Conservation (phyloP, 1,284 basidiomycete species). For the Thecaphora thlaspeos region DNA sequence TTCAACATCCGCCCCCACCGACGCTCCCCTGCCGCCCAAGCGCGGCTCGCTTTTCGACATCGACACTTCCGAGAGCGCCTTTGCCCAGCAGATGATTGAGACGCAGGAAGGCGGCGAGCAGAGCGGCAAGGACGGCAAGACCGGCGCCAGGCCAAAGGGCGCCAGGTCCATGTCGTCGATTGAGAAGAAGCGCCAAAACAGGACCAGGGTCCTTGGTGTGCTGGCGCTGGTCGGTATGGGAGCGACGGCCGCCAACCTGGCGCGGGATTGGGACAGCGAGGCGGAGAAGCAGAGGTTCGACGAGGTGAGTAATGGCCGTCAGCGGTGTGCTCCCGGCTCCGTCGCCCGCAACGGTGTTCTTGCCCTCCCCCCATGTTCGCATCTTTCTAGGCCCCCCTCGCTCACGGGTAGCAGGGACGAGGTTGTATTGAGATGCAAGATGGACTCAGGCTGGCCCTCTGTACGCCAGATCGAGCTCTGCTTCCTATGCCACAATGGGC, state of each 20-base stretch:
- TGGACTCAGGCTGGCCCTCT: neutral
- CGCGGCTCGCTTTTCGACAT: constrained; percentile 36
- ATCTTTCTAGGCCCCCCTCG: constrained; percentile 1
- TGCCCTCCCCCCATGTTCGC: no score
- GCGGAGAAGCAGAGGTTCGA: constrained; percentile 44
- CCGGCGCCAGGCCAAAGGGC: constrained; percentile 54
- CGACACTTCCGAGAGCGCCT: constrained; percentile 34
- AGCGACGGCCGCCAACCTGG: constrained; percentile 46
- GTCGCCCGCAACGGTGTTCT: no score
- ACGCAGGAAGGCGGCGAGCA: constrained; percentile 5
- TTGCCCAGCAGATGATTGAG: constrained; percentile 22
- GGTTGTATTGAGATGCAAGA: constrained; percentile 48
- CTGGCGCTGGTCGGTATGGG: constrained; percentile 34
- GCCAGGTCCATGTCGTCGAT: constrained; percentile 55
- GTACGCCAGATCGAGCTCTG: no score
- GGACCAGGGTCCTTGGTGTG: constrained; percentile 33
- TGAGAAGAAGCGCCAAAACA: constrained; percentile 53
- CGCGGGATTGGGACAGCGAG: constrained; percentile 55
- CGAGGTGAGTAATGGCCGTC: constrained; percentile 3
- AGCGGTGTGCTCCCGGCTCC: no score
- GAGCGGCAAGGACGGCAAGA: constrained; percentile 23
- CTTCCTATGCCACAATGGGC: no score
- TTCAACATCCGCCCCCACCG: neutral
- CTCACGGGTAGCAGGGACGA: constrained; percentile 10
- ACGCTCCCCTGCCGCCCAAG: constrained; percentile 2